Conservation (phyloP, 352 stramenopile species). For the Globisporangium carolinianum region DNA sequence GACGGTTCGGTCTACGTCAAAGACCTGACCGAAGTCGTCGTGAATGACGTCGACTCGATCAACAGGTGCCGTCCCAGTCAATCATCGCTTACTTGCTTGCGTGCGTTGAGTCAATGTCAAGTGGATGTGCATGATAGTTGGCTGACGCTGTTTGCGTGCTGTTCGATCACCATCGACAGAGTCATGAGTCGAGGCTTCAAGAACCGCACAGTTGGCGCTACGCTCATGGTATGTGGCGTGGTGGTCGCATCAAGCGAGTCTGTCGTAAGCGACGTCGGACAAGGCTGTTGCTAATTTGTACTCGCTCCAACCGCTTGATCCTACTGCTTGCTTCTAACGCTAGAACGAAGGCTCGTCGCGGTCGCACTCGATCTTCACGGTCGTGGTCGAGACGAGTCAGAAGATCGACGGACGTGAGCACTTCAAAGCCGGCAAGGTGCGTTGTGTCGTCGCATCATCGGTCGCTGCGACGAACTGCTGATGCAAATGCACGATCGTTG, state of each 20-base stretch:
- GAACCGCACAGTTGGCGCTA: slow-evolving; percentile 73
- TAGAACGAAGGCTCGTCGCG: slow-evolving; percentile 72
- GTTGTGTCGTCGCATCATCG: background rate
- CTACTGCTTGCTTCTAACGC: background rate
- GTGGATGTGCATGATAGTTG: background rate
- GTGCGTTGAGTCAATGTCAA: background rate
- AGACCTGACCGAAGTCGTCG: slow-evolving; percentile 80
- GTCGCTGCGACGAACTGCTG: no score
- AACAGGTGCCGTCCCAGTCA: slow-evolving; percentile 25
- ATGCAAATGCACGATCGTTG: no score
- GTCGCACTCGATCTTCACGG: slow-evolving; percentile 84
- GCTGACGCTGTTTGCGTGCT: background rate
- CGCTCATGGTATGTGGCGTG: slow-evolving; percentile 52
- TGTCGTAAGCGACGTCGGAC: no score
- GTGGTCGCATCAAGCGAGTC: background rate
- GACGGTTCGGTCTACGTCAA: slow-evolving; percentile 86
- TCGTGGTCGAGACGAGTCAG: slow-evolving; percentile 77
- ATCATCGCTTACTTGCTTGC: background rate
- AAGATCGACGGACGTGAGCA: slow-evolving; percentile 67
- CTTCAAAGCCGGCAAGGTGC: slow-evolving; percentile 79
- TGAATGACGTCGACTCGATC: slow-evolving; percentile 69
- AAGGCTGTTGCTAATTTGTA: no score
- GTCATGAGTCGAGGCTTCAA: slow-evolving; percentile 82
- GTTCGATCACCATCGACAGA: background rate
- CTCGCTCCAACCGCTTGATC: background rate